Percentiles rank a stretch among this genome's conserved stretches.
Conservation (phyloP, 2,329 filamentous ascomycete species). For the Bertia moriformis region DNA sequence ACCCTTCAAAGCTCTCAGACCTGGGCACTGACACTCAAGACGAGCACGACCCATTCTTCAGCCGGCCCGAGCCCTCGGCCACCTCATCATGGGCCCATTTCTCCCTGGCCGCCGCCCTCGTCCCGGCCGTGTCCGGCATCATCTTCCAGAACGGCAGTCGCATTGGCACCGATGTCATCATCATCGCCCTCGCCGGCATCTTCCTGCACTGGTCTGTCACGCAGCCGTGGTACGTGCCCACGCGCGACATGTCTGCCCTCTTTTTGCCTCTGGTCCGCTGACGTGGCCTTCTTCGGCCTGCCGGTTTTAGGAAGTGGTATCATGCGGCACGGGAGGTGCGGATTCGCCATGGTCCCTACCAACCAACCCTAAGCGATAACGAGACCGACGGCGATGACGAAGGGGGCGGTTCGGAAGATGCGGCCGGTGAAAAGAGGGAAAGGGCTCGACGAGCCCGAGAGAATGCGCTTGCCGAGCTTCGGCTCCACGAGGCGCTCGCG, state of each 20-base stretch:
- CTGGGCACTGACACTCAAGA: too few relatives aligned
- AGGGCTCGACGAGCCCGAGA: neutral
- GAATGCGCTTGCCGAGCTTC: slow-evolving; percentile 32
- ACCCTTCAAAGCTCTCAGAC: too few relatives aligned
- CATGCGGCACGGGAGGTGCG: slow-evolving; percentile 52
- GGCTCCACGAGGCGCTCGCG: slow-evolving; percentile 60
- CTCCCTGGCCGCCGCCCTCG: slow-evolving; percentile 69
- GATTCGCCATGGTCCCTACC: slow-evolving; percentile 14
- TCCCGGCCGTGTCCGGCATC: slow-evolving; percentile 74
- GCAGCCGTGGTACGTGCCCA: slow-evolving; percentile 63
- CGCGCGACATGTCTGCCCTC: too few relatives aligned
- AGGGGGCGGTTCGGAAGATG: too few relatives aligned
- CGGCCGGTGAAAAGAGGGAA: slow-evolving; percentile 3
- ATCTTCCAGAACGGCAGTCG: slow-evolving; percentile 74
- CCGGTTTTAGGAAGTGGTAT: slow-evolving; percentile 53
- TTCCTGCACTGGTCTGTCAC: slow-evolving; percentile 89
- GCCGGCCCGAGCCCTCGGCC: too few relatives aligned
- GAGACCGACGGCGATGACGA: slow-evolving; percentile 27
- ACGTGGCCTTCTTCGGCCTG: too few relatives aligned
- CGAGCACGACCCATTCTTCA: too few relatives aligned
- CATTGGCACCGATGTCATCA: slow-evolving; percentile 70
- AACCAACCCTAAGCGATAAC: slow-evolving; percentile 20
- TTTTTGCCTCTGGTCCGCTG: slow-evolving; percentile 1
- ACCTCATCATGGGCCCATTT: slow-evolving; percentile 63
- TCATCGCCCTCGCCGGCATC: slow-evolving; percentile 65